These are phyloP conservation scores for Suhomyces choctaworum DNA, from an alignment of 1,139 yeast genomes.

Conservation along the genomic window DNA sequence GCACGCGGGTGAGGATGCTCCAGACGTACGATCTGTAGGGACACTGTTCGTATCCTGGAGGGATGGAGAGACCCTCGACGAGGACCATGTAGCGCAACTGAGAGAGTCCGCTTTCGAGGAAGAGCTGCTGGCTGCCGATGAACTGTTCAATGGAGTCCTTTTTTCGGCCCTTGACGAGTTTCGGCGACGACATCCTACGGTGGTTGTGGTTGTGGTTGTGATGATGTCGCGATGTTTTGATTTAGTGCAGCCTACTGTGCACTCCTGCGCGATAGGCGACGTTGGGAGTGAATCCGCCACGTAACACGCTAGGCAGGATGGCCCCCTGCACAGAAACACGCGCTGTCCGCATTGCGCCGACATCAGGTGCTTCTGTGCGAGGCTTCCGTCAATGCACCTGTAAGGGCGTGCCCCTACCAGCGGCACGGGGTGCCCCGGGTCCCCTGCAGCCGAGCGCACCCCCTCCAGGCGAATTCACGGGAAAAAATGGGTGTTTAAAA, in stretches of 20 bases:
- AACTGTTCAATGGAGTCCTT: slow-evolving; percentile 69
- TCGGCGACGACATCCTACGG: slow-evolving; percentile 10
- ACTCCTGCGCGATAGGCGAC: no score
- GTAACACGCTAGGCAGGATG: no score
- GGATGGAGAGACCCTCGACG: slow-evolving; percentile 69
- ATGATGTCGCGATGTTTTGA: not conserved
- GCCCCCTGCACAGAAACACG: no score
- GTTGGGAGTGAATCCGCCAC: no score
- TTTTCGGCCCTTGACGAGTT: slow-evolving; percentile 40
- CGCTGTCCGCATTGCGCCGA: no score
- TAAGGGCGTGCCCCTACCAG: no score
- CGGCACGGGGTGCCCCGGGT: not conserved
- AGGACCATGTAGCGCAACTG: slow-evolving; percentile 78
- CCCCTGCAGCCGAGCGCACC: not conserved
- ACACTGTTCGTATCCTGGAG: slow-evolving; percentile 51
- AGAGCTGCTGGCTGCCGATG: slow-evolving; percentile 58
- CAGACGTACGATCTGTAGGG: slow-evolving; percentile 78
- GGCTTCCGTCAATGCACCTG: no score
- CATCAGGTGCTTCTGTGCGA: no score
- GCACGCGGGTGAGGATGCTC: slow-evolving; percentile 72
- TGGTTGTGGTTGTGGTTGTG: not conserved
- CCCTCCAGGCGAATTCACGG: not conserved
- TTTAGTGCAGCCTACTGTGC: no score
- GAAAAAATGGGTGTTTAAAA: not conserved
- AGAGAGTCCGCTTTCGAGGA: slow-evolving; percentile 68